Conservation (phyloP, 768 basidiomycete genomes). For the Rhizopogon sp. region DNA sequence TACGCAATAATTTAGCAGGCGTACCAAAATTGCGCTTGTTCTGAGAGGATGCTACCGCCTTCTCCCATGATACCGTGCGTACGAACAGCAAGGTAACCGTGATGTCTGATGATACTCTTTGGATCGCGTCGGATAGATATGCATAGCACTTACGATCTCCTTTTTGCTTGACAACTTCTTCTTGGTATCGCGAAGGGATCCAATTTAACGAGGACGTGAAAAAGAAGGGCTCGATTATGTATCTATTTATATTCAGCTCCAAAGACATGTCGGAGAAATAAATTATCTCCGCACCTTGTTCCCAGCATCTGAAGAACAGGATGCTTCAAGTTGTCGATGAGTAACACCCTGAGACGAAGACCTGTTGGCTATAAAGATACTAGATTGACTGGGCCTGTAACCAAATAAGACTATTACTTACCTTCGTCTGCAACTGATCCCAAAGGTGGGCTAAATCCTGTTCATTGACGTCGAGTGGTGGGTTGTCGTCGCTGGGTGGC, state of each 20-base stretch:
- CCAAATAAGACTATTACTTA: constrained; percentile 14
- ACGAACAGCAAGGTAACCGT: constrained; percentile 38
- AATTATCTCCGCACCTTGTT: constrained; percentile 17
- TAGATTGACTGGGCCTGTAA: background rate
- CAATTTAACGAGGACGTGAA: constrained; percentile 27
- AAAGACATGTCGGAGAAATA: background rate
- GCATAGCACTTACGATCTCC: constrained; percentile 23
- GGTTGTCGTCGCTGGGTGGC: background rate
- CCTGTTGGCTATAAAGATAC: constrained; percentile 8
- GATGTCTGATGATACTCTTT: constrained; percentile 27
- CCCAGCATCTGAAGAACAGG: constrained; percentile 28
- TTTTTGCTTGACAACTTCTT: constrained; percentile 12
- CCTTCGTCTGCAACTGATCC: constrained; percentile 20
- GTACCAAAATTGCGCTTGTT: too few relatives aligned
- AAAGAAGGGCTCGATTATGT: constrained; percentile 29
- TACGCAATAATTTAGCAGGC: too few relatives aligned
- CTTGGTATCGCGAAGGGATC: constrained; percentile 29
- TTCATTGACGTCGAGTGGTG: constrained; percentile 1
- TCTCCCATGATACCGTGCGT: constrained; percentile 31
- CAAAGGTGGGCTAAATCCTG: constrained; percentile 26
- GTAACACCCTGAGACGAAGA: constrained; percentile 18
- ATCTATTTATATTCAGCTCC: constrained; percentile 11
- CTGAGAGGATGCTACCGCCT: background rate
- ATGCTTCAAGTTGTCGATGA: constrained; percentile 22
- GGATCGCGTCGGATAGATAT: background rate